Evolutionary conservation across 148 eudicot species (phyloP).

Genomic region (Rhododendron kiyosumense): DNA sequence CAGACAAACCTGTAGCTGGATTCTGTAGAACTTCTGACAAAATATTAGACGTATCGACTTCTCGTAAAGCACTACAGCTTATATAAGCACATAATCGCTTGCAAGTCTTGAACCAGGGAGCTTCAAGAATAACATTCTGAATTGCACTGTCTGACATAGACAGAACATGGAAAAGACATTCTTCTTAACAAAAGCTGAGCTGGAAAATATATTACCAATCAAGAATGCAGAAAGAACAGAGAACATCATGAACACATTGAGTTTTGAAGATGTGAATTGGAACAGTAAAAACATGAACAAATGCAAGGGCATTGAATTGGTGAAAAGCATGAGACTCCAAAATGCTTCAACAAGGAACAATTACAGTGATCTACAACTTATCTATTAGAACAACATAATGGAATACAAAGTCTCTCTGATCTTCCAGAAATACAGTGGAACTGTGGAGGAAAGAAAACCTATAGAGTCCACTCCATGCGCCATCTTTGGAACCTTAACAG

Average conservation of each 20-base stretch:
- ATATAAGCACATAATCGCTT: conserved; percentile 85
- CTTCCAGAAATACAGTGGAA: not conserved
- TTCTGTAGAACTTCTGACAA: conserved; percentile 53
- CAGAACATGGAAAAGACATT: not conserved
- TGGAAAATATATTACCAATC: not conserved
- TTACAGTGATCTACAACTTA: not conserved
- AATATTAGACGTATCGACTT: conserved; percentile 76
- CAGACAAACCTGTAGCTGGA: conserved; percentile 43
- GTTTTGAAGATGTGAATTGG: not conserved
- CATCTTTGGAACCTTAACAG: not conserved
- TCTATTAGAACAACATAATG: not conserved
- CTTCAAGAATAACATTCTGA: conserved; percentile 56
- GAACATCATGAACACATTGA: not conserved
- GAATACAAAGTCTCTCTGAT: not conserved
- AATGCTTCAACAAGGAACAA: not conserved
- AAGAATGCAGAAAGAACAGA: not conserved
- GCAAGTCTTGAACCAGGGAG: conserved; percentile 92
- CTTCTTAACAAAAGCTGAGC: not conserved
- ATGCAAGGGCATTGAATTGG: not conserved
- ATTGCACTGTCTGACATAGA: conserved; percentile 53
- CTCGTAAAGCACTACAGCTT: conserved; percentile 83
- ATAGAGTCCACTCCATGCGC: not conserved
- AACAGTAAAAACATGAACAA: not conserved
- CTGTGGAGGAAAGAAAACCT: not conserved
- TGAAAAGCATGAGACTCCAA: not conserved